These are phyloP conservation scores for Trichoderma pleuroti DNA, from an alignment of 2,329 filamentous ascomycete genomes.

Conservation along the genomic window DNA sequence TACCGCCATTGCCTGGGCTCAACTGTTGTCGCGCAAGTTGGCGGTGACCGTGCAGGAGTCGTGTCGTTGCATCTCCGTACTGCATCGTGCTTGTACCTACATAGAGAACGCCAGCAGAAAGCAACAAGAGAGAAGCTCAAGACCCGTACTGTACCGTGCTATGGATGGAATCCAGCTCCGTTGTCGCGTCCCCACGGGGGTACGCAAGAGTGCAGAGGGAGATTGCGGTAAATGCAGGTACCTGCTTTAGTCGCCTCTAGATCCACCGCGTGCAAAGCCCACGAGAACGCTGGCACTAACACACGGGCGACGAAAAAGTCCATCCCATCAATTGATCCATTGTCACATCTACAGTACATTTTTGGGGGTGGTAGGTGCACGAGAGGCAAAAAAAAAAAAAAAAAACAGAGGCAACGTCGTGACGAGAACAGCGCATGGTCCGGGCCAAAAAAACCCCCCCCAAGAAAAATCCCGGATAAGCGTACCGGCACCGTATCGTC, in stretches of 20 bases:
- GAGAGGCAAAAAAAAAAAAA: neutral
- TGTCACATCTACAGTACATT: neutral
- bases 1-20: neutral
- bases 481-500: neutral
- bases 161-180: slow-evolving; percentile 3
- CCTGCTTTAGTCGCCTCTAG: slow-evolving; percentile 7
- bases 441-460: too few species aligned
- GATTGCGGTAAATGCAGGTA: slow-evolving; percentile 18
- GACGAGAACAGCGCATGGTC: neutral
- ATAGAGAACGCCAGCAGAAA: neutral
- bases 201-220: slow-evolving; percentile 14
- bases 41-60: slow-evolving; percentile 8
- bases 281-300: neutral
- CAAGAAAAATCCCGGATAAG: neutral
- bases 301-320: neutral
- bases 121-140: too few species aligned
- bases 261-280: neutral
- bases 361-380: neutral
- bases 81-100: neutral
- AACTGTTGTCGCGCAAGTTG: neutral
- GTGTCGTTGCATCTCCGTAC: neutral
- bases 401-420: neutral
- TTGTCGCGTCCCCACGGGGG: slow-evolving; percentile 16
- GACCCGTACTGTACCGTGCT: too few species aligned
- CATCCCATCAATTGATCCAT: too few species aligned